Evolutionary conservation across 2,329 filamentous ascomycete genomes (phyloP).

Genomic region (Ophiostoma novo-ulmi): DNA sequence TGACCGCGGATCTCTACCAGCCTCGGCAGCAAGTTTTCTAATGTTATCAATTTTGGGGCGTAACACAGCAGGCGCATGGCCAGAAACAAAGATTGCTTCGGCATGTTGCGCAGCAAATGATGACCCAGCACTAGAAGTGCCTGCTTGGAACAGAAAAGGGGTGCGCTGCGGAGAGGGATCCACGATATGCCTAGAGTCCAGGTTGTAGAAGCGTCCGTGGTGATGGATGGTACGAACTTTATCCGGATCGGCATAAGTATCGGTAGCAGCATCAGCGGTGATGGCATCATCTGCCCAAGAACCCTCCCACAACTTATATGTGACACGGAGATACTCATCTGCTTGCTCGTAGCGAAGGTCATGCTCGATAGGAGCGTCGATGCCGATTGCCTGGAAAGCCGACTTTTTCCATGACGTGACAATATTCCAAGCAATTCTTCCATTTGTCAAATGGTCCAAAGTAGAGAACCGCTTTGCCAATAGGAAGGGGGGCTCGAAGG

Average conservation of each 20-base stretch:
- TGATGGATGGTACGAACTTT: slow-evolving; percentile 26
- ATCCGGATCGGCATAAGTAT: slow-evolving; percentile 21
- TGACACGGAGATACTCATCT: slow-evolving; percentile 28
- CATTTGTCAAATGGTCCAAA: slow-evolving; percentile 26
- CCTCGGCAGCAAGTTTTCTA: slow-evolving; percentile 21
- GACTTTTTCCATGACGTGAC: slow-evolving; percentile 28
- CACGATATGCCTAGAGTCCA: slow-evolving; percentile 22
- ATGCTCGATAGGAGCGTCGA: slow-evolving; percentile 25
- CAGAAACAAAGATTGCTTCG: slow-evolving; percentile 25
- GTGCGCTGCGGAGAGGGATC: slow-evolving; percentile 27
- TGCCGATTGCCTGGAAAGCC: slow-evolving; percentile 26
- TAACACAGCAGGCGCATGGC: background rate
- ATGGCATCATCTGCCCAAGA: slow-evolving; percentile 27
- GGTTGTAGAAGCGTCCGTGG: slow-evolving; percentile 16
- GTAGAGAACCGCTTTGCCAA: slow-evolving; percentile 26
- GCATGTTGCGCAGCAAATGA: slow-evolving; percentile 29
- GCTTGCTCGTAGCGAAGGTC: slow-evolving; percentile 29
- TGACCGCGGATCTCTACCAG: slow-evolving; percentile 25
- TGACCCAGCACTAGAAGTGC: slow-evolving; percentile 28
- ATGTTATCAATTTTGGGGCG: slow-evolving; percentile 22
- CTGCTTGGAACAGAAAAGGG: slow-evolving; percentile 30
- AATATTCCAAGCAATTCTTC: slow-evolving; percentile 29
- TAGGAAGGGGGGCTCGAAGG: slow-evolving; percentile 24
- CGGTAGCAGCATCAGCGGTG: slow-evolving; percentile 7
- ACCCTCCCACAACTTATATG: slow-evolving; percentile 28